Evolutionary conservation across 2,329 filamentous ascomycete genomes (phyloP).

Genomic region (Escovopsis sp.): DNA sequence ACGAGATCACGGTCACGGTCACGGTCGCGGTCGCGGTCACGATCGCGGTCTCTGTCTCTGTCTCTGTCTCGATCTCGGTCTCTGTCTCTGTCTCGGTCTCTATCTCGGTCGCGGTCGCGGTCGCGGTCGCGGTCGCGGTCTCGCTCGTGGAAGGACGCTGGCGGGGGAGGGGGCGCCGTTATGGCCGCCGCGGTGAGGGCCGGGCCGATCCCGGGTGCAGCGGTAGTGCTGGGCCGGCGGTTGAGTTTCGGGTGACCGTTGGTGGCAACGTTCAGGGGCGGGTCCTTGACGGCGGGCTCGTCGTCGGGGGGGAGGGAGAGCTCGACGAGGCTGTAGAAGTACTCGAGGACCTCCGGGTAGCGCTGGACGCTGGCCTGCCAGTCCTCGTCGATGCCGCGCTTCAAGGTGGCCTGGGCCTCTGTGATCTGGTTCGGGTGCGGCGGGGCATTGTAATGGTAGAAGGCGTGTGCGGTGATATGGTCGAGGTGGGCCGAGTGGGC

Average conservation of each 20-base stretch:
- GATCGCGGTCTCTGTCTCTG: not conserved
- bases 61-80: conserved; percentile 1
- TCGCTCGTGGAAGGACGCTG: conserved; percentile 12
- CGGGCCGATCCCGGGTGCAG: conserved; percentile 18
- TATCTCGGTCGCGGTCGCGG: not conserved
- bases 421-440: conserved; percentile 48
- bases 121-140: conserved; percentile 1
- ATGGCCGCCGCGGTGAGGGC: conserved; percentile 4
- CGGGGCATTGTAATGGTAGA: conserved; percentile 39
- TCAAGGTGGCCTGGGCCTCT: conserved; percentile 48
- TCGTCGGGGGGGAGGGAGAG: conserved; percentile 48
- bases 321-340: conserved; percentile 59
- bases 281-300: conserved; percentile 42
- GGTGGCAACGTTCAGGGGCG: conserved; percentile 37
- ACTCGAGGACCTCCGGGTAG: conserved; percentile 70
- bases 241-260: conserved; percentile 30
- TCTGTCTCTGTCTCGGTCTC: not conserved
- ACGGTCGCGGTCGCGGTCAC: too few relatives aligned
- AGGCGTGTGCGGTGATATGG: conserved; percentile 37
- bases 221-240: conserved; percentile 22
- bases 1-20: too few relatives aligned
- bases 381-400: conserved; percentile 63
- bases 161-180: conserved; percentile 6
- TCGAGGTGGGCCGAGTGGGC: conserved; percentile 40
- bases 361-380: conserved; percentile 61